Evolutionary conservation across 78 protist genomes (phyloP), one percentile per base, ranked within the genome.

Genomic region (Mastigamoeba balamuthi): DNA sequence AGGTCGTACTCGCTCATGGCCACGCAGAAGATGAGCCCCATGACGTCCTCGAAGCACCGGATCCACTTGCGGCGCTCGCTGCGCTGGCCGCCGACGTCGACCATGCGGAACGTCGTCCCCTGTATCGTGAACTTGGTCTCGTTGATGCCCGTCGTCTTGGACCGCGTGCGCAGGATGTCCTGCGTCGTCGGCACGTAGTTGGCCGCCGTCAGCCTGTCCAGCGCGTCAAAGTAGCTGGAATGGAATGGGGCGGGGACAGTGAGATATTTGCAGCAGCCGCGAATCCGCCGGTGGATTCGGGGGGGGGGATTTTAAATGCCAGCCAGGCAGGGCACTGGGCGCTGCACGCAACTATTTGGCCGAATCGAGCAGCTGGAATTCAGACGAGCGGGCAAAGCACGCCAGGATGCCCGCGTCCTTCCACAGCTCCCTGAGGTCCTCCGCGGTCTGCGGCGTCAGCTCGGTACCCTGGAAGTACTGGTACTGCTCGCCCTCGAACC

Each of bases 81-180:
- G 35, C 94, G 79, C 83, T 92, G 96, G 28, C 96, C 96, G 58
- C 96, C 96, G 29, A 92, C 93, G 67, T 92, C 96, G 23, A 82
- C 85, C 76, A 93, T 68, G 42, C 87, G 39, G 40, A 25, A 4
- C 2, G 70, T 30, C 10, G 29, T 30, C 4, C 2, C 4, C 7
- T 35, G 80, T 37, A 81, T 67, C 41, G 74, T 86, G 80, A 87
- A 87, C 66, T 80, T 66, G 36, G 79, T 87, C 35, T 87, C 91
- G 30, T 66, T 78, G 1, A 87, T 81, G 52, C 95, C 95, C 35
- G 83, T 78, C 4, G 95, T 91, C 77, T 83, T 81, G 5, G 79
- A 82, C 10, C 95, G 78, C 33, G 86, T 66, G 68, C 83, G 84
- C n/a, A 91, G 73, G 5, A 91, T 76, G 52, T 91, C 95, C 39